phyloP scores from a whole-genome alignment of 148 eudicot genomes.

The Amaranthus palmeri region DNA sequence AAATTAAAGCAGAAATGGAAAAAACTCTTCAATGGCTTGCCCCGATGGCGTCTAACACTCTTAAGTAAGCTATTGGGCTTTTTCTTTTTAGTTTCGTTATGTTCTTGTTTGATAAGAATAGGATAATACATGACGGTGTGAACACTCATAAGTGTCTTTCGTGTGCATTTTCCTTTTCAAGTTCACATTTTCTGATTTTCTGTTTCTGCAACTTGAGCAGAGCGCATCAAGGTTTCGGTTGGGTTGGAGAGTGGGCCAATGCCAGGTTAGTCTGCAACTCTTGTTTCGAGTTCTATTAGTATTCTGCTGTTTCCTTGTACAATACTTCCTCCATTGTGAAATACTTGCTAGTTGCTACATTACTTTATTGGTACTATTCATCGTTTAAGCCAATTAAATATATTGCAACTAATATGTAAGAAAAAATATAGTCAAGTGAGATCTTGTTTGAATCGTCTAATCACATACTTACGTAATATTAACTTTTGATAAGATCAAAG shows the following conservation, averaged over 20 bases:
- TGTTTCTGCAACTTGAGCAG: constrained; percentile 32
- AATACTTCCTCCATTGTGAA: no score
- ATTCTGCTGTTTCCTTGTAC: not conserved
- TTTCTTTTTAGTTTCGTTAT: not conserved
- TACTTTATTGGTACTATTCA: no score
- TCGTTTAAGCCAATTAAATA: no score
- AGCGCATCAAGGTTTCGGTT: constrained; percentile 95
- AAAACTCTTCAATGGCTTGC: constrained; percentile 88
- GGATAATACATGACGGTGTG: not conserved
- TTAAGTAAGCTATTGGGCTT: constrained; percentile 45
- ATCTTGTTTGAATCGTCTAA: no score
- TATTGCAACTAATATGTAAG: no score
- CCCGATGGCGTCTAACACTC: constrained; percentile 84
- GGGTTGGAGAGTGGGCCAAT: constrained; percentile 99
- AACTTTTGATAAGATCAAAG: no score
- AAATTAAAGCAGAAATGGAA: constrained; percentile 92
- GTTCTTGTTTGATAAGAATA: not conserved
- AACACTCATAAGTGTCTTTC: not conserved
- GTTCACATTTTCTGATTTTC: constrained; percentile 8
- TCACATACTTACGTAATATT: no score
- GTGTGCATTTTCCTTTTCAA: not conserved
- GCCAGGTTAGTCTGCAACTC: constrained; percentile 51
- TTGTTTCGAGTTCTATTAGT: not conserved
- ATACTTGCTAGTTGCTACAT: no score
- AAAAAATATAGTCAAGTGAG: no score